Evolutionary conservation across 495 filamentous ascomycete genomes (phyloP).

Genomic region (Trichoderma virens): DNA sequence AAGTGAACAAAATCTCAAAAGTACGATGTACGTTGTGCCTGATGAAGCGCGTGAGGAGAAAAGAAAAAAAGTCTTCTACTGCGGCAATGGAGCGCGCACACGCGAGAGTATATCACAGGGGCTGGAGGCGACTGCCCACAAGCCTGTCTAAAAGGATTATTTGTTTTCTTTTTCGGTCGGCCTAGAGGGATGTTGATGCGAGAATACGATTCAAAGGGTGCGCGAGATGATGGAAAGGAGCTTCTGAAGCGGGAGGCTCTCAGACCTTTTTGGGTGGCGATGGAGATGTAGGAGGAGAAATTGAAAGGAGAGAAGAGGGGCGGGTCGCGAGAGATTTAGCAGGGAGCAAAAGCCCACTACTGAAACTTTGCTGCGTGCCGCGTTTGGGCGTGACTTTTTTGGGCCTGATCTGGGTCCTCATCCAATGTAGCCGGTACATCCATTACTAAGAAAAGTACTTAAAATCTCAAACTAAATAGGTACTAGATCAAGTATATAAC

Average conservation of each 20-base stretch:
- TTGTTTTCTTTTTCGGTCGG: neutral
- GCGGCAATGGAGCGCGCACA: conserved; percentile 3
- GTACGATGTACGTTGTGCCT: conserved; percentile 1
- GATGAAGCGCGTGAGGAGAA: neutral
- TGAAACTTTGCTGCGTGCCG: conserved; percentile 3
- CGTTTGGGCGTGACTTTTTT: neutral
- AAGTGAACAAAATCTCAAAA: neutral
- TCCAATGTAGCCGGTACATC: neutral
- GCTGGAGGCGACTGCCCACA: conserved; percentile 2
- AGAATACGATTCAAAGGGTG: neutral
- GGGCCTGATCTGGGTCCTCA: neutral
- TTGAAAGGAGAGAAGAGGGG: conserved; percentile 6
- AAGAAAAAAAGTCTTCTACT: conserved; percentile 6
- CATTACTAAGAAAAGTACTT: neutral
- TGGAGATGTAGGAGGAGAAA: conserved; percentile 6
- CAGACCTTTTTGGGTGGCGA: neutral
- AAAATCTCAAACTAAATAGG: neutral
- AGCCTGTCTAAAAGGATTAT: neutral
- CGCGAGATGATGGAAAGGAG: neutral
- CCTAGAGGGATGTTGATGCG: neutral
- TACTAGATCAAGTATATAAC: neutral
- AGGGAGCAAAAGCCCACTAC: neutral
- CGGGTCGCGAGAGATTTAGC: conserved; percentile 5
- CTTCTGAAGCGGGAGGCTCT: neutral
- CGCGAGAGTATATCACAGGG: neutral